A percentile compares a stretch with the other conserved stretches of the same genome.
Conservation (phyloP, 345 rosid species). For the Corchorus capsularis region DNA sequence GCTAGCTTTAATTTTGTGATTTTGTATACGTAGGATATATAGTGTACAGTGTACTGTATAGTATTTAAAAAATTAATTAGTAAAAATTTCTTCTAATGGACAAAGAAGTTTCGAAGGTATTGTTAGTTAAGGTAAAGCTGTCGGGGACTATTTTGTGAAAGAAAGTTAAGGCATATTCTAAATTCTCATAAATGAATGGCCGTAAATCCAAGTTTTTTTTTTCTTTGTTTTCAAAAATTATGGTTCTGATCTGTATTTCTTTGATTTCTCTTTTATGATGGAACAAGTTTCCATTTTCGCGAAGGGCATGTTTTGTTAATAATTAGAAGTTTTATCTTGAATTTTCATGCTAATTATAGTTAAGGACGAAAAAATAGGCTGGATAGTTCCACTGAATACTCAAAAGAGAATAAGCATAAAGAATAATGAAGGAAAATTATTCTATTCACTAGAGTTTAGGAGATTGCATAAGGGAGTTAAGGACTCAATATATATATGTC, state of each 20-base stretch:
- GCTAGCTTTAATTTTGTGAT: too few relatives aligned
- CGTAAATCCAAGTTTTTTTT: not conserved
- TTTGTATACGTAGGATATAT: too few relatives aligned
- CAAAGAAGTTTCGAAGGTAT: not conserved
- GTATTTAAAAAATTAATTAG: not conserved
- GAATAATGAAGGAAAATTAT: too few relatives aligned
- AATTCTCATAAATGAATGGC: constrained; percentile 8
- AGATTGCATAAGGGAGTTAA: too few relatives aligned
- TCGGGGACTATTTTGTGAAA: constrained; percentile 1
- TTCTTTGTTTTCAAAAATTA: too few relatives aligned
- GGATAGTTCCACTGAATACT: too few relatives aligned
- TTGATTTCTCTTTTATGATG: too few relatives aligned
- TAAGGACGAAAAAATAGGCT: too few relatives aligned
- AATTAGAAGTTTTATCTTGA: not conserved
- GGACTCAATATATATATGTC: too few relatives aligned
- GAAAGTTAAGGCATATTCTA: not conserved
- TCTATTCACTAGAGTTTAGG: too few relatives aligned
- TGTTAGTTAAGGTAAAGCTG: not conserved
- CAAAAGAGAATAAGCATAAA: too few relatives aligned
- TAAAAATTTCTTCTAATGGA: not conserved
- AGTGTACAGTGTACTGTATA: not conserved
- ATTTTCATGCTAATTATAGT: not conserved
- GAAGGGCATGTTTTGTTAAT: not conserved
- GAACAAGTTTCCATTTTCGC: not conserved
- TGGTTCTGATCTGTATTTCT: too few relatives aligned